Percentiles rank a stretch among this genome's conserved stretches.
Conservation (phyloP, 73 alveolate species). For the Durusdinium trenchii region DNA sequence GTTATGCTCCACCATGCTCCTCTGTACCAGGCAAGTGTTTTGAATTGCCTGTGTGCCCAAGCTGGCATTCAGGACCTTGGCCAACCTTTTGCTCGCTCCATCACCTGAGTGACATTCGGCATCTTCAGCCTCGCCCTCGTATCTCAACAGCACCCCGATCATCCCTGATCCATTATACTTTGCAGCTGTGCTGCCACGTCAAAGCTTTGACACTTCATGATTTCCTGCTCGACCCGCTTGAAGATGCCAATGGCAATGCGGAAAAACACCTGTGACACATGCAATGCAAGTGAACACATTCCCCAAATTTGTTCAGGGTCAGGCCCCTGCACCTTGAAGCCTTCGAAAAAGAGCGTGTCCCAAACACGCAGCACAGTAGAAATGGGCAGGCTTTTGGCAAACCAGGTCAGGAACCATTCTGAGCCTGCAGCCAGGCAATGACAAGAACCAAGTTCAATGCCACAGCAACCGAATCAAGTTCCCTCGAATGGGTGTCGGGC, state of each 20-base stretch:
- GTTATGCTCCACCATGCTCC: constrained; percentile 89
- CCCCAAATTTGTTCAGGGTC: background rate
- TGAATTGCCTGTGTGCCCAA: no score
- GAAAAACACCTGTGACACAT: constrained; percentile 32
- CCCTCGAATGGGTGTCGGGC: background rate
- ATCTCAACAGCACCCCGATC: background rate
- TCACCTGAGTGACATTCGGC: background rate
- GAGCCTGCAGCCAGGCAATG: background rate
- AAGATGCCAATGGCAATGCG: constrained; percentile 82
- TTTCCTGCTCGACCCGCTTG: constrained; percentile 74
- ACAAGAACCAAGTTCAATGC: background rate
- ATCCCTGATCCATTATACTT: background rate
- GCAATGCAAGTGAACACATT: background rate
- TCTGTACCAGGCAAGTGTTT: no score
- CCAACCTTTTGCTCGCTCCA: constrained; percentile 88
- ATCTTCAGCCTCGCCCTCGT: background rate
- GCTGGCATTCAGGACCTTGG: no score
- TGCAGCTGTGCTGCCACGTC: background rate
- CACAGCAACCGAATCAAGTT: constrained; percentile 40
- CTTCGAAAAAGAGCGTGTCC: constrained; percentile 93
- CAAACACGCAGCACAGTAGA: constrained; percentile 79
- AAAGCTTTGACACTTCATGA: constrained; percentile 53
- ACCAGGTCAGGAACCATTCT: constrained; percentile 94
- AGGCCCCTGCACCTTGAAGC: constrained; percentile 95
- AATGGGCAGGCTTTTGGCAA: constrained; percentile 87